Conservation (phyloP, 2,329 filamentous ascomycete species). For the Arachnomyces sp. region DNA sequence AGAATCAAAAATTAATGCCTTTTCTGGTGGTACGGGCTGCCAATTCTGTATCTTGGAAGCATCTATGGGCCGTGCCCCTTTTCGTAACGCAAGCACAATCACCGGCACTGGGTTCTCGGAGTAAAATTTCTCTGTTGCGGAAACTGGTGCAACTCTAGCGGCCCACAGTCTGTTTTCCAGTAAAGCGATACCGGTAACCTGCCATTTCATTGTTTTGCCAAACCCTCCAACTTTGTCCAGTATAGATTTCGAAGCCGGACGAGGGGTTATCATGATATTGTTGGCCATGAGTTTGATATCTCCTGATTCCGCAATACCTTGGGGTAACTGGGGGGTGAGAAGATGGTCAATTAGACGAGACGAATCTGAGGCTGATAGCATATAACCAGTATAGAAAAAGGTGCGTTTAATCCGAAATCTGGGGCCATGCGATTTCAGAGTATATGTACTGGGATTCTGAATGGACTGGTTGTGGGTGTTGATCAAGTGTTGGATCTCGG, state of each 20-base stretch:
- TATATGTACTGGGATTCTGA: constrained; percentile 25
- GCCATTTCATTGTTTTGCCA: constrained; percentile 75
- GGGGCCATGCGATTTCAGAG: constrained; percentile 36
- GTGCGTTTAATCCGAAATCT: constrained; percentile 71
- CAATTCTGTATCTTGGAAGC: constrained; percentile 76
- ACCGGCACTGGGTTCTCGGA: constrained; percentile 72
- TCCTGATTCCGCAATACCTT: constrained; percentile 51
- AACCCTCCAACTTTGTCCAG: constrained; percentile 81
- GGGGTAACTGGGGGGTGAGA: constrained; percentile 51
- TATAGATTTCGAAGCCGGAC: constrained; percentile 63
- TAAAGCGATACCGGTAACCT: constrained; percentile 67
- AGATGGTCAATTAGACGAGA: constrained; percentile 61
- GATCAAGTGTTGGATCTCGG: constrained; percentile 81
- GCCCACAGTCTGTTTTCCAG: constrained; percentile 84
- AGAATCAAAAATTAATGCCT: constrained; percentile 70
- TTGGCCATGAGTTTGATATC: constrained; percentile 79
- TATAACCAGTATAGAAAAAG: constrained; percentile 87
- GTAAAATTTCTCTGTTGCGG: constrained; percentile 59
- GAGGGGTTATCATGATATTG: constrained; percentile 81
- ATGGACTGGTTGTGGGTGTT: constrained; percentile 65
- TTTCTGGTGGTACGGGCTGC: constrained; percentile 65
- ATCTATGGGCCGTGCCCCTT: constrained; percentile 68
- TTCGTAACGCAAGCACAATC: constrained; percentile 74
- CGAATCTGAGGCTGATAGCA: constrained; percentile 65
- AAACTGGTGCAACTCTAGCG: constrained; percentile 66